A percentile compares a stretch with the other conserved stretches of the same genome.
These are phyloP conservation scores for Sporothrix mexicana DNA, from an alignment of 2,329 filamentous ascomycete species.

Conservation along the genomic window DNA sequence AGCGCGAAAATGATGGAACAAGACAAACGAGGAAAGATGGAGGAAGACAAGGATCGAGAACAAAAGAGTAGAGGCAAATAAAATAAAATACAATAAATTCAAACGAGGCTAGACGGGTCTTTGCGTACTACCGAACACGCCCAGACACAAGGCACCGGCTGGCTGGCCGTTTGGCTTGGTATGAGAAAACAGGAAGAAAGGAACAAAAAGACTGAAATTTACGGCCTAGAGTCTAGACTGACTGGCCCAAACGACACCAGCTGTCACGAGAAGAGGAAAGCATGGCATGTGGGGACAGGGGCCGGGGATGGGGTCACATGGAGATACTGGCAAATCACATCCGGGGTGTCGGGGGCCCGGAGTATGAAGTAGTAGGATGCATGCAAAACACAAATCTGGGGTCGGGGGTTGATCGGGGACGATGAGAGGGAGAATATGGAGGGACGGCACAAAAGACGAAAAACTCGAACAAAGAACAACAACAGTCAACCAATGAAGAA, in stretches of 20 bases:
- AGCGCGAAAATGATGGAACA: neutral
- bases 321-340: constrained; percentile 13
- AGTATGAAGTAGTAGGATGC: too few species aligned
- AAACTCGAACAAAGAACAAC: neutral
- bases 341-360: constrained; percentile 9
- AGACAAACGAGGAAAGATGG: constrained; percentile 2
- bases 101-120: constrained; percentile 18
- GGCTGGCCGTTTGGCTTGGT: neutral
- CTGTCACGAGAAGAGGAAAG: constrained; percentile 19
- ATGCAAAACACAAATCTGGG: constrained; percentile 21
- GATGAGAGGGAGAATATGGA: neutral
- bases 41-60: constrained; percentile 6
- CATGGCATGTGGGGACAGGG: constrained; percentile 17
- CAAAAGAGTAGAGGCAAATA: neutral
- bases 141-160: constrained; percentile 4
- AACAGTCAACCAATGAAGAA: neutral
- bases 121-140: constrained; percentile 1
- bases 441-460: neutral
- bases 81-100: neutral
- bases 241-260: neutral
- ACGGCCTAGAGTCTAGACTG: neutral
- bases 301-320: constrained; percentile 4
- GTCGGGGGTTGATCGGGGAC: constrained; percentile 12
- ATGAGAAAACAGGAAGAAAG: neutral
- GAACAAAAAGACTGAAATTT: neutral